Percentiles rank a stretch among this genome's conserved stretches.
Conservation (phyloP, 2,329 filamentous ascomycete genomes). For the Sporothrix pallida region DNA sequence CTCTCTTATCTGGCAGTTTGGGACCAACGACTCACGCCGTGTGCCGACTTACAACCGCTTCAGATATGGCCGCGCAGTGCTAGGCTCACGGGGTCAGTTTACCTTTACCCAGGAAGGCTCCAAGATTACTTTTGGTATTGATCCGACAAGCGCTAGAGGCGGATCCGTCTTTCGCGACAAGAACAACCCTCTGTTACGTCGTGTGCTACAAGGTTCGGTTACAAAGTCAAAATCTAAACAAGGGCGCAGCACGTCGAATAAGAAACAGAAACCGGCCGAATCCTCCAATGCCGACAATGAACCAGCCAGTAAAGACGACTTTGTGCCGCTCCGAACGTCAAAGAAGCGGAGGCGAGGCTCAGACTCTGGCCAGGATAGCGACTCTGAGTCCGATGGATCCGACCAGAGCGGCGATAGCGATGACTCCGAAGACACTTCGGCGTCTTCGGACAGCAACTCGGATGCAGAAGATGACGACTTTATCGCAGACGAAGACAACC, state of each 20-base stretch:
- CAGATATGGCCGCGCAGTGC: conserved; percentile 71
- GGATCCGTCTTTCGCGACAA: conserved; percentile 51
- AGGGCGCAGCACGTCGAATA: neutral
- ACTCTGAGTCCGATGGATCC: conserved; percentile 48
- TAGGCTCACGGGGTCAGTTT: conserved; percentile 67
- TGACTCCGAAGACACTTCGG: neutral
- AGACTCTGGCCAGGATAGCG: conserved; percentile 58
- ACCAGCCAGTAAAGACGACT: conserved; percentile 49
- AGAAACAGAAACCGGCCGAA: neutral
- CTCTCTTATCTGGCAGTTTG: conserved; percentile 74
- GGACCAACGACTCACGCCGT: conserved; percentile 71
- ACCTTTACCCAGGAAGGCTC: conserved; percentile 71
- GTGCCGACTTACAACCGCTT: conserved; percentile 73
- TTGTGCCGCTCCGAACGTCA: conserved; percentile 52
- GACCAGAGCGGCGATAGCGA: neutral
- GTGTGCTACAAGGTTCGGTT: conserved; percentile 35
- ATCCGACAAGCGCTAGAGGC: conserved; percentile 53
- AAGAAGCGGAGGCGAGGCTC: conserved; percentile 53
- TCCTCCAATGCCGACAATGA: neutral
- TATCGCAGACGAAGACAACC: conserved; percentile 34
- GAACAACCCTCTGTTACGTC: conserved; percentile 52
- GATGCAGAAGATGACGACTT: conserved; percentile 43
- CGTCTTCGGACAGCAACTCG: conserved; percentile 38
- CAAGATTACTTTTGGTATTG: conserved; percentile 60
- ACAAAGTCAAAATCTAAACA: conserved; percentile 42